phyloP scores from a whole-genome alignment of 176 grass and related monocot genomes.

The Oropetium thomaeum region DNA sequence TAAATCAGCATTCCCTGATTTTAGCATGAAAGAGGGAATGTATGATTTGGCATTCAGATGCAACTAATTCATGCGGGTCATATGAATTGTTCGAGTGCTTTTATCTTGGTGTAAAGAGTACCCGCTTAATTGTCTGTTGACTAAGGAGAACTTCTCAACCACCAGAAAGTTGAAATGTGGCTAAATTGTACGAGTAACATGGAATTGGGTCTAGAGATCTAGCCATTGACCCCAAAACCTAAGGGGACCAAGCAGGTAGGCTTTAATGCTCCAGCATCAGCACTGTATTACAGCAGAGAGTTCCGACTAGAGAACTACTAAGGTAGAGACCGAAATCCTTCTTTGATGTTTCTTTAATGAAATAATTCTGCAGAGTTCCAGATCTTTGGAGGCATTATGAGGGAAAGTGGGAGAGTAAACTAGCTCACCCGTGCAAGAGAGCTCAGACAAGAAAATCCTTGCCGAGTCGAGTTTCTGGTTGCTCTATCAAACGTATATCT shows the following conservation, averaged over 20 bases:
- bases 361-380: neutral
- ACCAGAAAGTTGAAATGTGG: neutral
- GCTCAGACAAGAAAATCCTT: neutral
- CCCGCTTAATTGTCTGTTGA: neutral
- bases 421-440: too few relatives aligned
- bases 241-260: neutral
- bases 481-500: neutral
- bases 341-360: neutral
- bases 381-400: neutral
- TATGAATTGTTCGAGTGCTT: constrained; percentile 36
- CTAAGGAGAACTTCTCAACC: neutral
- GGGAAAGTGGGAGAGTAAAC: neutral
- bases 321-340: neutral
- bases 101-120: constrained; percentile 10
- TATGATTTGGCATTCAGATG: constrained; percentile 36
- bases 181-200: neutral
- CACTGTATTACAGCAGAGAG: neutral
- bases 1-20: constrained; percentile 39
- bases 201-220: neutral
- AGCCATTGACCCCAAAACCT: neutral
- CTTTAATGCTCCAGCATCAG: neutral
- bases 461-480: neutral
- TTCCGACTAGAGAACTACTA: neutral
- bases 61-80: constrained; percentile 16
- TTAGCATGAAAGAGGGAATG: constrained; percentile 41